Evolutionary conservation across 75 land plant genomes (phyloP), one percentile per base, ranked within the genome.

Genomic region (Pinus tabuliformis): DNA sequence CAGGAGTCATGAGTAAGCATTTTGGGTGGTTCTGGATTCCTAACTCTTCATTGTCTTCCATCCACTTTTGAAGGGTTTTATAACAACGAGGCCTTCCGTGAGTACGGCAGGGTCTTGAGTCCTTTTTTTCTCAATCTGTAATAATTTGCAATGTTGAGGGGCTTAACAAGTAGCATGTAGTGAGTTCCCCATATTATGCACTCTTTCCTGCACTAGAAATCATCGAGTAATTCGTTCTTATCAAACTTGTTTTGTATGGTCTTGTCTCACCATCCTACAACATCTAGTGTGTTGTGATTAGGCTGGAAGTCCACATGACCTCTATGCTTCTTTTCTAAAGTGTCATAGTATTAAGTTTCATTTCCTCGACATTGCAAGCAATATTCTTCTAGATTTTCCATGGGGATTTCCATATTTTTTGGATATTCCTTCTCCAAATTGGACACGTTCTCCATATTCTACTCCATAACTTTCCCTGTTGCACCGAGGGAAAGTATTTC

Each of bases 61-160:
- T 83, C 90, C 87, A 89, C 64, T 49, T 85, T 21, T 89, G 83
- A 45, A 85, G 77, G 18, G 84, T 74, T 64, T 75, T 52, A 20
- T 80, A 85, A 77, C 87, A 75, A 54, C 80, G 80, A 37, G 59
- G 78, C 58, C 91, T 58, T 45, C 85, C 85, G 33, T 81, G 65
- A 28, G 62, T 42, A 16, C 81, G 1, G 66, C 85, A 89, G 61
- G 85, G 90, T 1, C 87, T 87, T 16, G 30, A 30, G 45, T 0
- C 62, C n/a, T 57, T 86, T 81, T 78, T 8, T 72, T 39, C 79
- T 76, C 0, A 6, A 70, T 17, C 85, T 24, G 57, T 89, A 89
- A 56, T 89, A 89, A 24, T 89, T 86, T 3, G 91, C 91, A 42
- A 89, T 86, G 57, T 89, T 88, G 33, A 89, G 63, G 5, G 91